These are phyloP conservation scores for Teratosphaeria nubilosa DNA, from an alignment of 2,329 filamentous ascomycete genomes.

Conservation along the genomic window DNA sequence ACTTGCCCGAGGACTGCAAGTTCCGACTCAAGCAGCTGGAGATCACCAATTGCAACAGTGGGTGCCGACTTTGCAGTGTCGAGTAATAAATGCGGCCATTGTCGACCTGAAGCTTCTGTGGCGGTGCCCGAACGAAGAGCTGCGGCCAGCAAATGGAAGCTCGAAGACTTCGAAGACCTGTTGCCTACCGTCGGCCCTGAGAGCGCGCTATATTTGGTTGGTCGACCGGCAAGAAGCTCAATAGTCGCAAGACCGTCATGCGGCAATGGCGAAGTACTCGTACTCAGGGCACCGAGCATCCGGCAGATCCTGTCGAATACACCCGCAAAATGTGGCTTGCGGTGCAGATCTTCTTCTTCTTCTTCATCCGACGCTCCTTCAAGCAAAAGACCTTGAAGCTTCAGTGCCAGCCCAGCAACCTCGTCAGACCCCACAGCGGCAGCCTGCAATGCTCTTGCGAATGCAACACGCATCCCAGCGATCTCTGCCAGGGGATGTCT, in stretches of 20 bases:
- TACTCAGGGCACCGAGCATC: slow-evolving; percentile 4
- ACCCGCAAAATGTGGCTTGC: slow-evolving; percentile 4
- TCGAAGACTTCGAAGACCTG: background rate
- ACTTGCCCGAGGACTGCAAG: slow-evolving; percentile 28
- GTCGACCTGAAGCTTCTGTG: background rate
- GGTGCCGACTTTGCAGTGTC: slow-evolving; percentile 10
- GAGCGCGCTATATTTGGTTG: background rate
- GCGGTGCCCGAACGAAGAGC: background rate
- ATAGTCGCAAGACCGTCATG: slow-evolving; percentile 5
- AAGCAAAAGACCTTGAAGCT: slow-evolving; percentile 9
- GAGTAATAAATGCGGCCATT: background rate
- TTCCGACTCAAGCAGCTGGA: slow-evolving; percentile 34
- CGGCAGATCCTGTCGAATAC: slow-evolving; percentile 40
- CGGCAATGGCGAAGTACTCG: background rate
- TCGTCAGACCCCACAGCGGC: slow-evolving; percentile 6
- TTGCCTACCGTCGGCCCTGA: background rate
- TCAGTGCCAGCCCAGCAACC: slow-evolving; percentile 10
- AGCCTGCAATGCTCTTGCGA: slow-evolving; percentile 14
- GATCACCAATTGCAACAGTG: slow-evolving; percentile 29
- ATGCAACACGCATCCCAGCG: slow-evolving; percentile 12
- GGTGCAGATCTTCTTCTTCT: background rate
- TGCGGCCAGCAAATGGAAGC: background rate
- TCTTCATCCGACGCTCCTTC: background rate
- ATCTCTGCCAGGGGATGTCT: slow-evolving; percentile 1
- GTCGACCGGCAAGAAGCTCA: slow-evolving; percentile 7